Conservation (phyloP, 805 yeast genomes). For the Zygotorulaspora chibaensis region DNA sequence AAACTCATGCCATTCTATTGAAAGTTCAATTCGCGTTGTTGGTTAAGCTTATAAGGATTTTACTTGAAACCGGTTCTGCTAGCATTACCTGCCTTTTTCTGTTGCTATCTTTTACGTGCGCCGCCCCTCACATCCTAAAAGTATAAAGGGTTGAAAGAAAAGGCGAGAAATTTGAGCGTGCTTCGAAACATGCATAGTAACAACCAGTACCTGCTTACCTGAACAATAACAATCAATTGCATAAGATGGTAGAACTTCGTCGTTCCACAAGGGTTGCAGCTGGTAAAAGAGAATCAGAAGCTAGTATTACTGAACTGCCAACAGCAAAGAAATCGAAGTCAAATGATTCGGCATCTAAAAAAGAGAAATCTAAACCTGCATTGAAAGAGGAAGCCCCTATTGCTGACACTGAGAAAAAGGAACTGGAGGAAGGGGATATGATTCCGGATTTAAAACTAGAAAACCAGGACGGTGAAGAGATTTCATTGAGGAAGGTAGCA, state of each 20-base stretch:
- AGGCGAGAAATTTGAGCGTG: no score
- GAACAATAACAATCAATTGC: neutral
- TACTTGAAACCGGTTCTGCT: no score
- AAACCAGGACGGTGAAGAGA: slow-evolving; percentile 66
- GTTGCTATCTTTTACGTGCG: neutral
- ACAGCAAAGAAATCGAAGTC: slow-evolving; percentile 24
- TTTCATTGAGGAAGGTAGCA: slow-evolving; percentile 44
- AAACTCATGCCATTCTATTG: slow-evolving; percentile 1
- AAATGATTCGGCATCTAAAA: slow-evolving; percentile 5
- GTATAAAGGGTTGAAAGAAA: neutral
- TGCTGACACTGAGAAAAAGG: slow-evolving; percentile 10
- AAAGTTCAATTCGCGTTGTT: neutral
- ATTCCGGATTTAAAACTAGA: slow-evolving; percentile 60
- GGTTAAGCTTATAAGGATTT: no score
- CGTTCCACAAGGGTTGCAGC: slow-evolving; percentile 30
- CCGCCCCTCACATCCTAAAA: neutral
- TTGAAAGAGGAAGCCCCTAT: slow-evolving; percentile 10
- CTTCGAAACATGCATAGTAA: no score
- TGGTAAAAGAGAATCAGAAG: slow-evolving; percentile 12
- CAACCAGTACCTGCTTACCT: neutral
- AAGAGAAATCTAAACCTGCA: neutral
- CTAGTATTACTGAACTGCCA: slow-evolving; percentile 7
- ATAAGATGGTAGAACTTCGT: slow-evolving; percentile 24
- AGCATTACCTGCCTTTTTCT: neutral
- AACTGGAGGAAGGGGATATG: slow-evolving; percentile 51